phyloP scores from a whole-genome alignment of 2,329 filamentous ascomycete species.

The Stagonosporopsis tanaceti region DNA sequence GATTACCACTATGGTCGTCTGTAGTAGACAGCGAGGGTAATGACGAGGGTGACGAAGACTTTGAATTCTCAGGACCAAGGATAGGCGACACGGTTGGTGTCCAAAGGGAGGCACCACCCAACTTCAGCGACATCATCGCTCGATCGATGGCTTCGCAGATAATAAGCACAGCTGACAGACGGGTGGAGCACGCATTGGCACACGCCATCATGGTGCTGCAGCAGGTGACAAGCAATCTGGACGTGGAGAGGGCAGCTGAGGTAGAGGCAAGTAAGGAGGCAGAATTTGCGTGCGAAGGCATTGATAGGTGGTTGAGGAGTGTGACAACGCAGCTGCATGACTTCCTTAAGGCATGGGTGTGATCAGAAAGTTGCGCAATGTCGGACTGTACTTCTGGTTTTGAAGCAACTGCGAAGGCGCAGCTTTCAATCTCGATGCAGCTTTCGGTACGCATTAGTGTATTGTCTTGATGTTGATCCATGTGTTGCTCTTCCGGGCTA shows the following conservation, averaged over 20 bases:
- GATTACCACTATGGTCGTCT: not conserved
- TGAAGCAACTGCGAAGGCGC: not conserved
- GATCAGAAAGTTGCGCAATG: not conserved
- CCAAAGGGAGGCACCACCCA: not conserved
- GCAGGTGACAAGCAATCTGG: not conserved
- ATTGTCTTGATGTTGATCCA: not conserved
- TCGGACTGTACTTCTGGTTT: not conserved
- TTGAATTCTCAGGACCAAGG: not conserved
- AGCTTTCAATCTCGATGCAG: not conserved
- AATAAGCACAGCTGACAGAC: not conserved
- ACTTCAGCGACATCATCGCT: not conserved
- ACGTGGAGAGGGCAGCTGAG: not conserved
- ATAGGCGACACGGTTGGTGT: not conserved
- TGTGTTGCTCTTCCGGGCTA: not conserved
- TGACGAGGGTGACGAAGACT: not conserved
- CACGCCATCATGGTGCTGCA: not conserved
- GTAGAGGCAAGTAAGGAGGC: not conserved
- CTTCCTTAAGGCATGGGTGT: not conserved
- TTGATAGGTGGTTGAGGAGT: not conserved
- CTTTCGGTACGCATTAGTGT: not conserved
- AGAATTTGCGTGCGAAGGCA: not conserved
- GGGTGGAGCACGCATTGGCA: conserved; percentile 1
- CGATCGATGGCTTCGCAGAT: conserved; percentile 1
- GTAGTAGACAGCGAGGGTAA: not conserved
- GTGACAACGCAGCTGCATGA: not conserved